Evolutionary conservation across 169 alveolate genomes (phyloP).

Genomic region (Perkinsus chesapeaki): DNA sequence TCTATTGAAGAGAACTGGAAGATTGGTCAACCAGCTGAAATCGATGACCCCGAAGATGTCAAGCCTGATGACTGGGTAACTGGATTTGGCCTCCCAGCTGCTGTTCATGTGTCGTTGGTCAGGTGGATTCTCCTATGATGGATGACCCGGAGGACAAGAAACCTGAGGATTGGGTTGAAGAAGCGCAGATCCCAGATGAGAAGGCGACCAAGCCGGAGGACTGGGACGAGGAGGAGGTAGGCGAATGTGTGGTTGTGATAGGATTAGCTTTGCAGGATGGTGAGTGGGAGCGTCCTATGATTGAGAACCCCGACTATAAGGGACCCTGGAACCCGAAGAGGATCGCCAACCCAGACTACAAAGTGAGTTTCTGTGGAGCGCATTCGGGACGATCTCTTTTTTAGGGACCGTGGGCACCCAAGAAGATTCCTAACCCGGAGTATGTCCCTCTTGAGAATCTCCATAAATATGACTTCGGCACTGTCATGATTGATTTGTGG

Average conservation of each 20-base stretch:
- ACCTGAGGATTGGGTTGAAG: constrained; percentile 41
- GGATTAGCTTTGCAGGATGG: constrained; percentile 17
- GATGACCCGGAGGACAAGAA: constrained; percentile 26
- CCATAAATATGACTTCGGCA: background rate
- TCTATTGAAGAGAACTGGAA: constrained; percentile 27
- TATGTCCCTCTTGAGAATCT: background rate
- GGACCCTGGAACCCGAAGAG: constrained; percentile 32
- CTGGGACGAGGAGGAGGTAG: constrained; percentile 32
- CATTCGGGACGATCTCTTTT: background rate
- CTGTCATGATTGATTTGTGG: background rate
- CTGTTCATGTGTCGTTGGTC: background rate
- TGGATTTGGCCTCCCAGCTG: background rate
- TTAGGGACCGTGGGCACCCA: background rate
- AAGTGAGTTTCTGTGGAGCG: background rate
- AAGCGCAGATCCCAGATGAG: constrained; percentile 25
- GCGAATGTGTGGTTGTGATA: background rate
- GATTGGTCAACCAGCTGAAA: constrained; percentile 14
- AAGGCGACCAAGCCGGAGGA: constrained; percentile 27
- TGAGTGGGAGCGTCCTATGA: constrained; percentile 34
- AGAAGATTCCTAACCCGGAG: constrained; percentile 4
- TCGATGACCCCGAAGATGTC: constrained; percentile 26
- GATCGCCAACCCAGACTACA: constrained; percentile 17
- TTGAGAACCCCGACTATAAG: constrained; percentile 28
- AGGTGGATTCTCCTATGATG: constrained; percentile 11
- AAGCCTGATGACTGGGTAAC: constrained; percentile 34